Percentiles rank a stretch among this genome's conserved stretches.
Evolutionary conservation across 768 basidiomycete species (phyloP).

Genomic region (Termitomyces sp.): DNA sequence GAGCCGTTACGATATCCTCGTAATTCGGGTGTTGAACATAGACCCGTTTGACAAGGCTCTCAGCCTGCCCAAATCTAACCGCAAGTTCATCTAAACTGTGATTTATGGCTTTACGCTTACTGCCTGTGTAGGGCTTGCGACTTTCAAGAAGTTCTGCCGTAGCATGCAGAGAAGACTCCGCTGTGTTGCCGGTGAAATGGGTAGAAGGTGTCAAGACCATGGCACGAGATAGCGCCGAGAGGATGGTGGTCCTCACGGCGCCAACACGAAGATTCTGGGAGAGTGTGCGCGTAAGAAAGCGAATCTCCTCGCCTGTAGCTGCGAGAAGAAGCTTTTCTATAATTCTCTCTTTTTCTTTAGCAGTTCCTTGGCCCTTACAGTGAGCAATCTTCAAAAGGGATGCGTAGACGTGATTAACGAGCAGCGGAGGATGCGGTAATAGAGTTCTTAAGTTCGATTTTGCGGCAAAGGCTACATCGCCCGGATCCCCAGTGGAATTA

Average conservation of each 20-base stretch:
- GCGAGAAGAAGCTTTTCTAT: constrained; percentile 83
- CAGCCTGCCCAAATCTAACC: constrained; percentile 52
- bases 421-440: constrained; percentile 66
- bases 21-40: constrained; percentile 81
- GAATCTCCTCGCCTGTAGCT: constrained; percentile 83
- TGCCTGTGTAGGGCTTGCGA: background rate
- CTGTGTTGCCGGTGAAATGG: constrained; percentile 17
- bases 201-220: constrained; percentile 58
- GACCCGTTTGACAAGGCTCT: constrained; percentile 63
- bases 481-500: constrained; percentile 76
- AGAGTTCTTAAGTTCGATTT: constrained; percentile 76
- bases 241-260: constrained; percentile 80
- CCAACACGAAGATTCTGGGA: constrained; percentile 82
- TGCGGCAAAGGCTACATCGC: constrained; percentile 86
- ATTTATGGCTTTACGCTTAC: constrained; percentile 26
- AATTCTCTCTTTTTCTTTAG: constrained; percentile 71
- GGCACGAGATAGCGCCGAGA: constrained; percentile 78
- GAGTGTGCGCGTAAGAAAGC: constrained; percentile 76
- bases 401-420: constrained; percentile 63
- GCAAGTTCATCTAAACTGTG: constrained; percentile 33
- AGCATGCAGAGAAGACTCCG: constrained; percentile 22
- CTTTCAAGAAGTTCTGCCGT: constrained; percentile 28
- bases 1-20: constrained; percentile 61
- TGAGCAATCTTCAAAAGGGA: constrained; percentile 64
- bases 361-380: constrained; percentile 73